Conservation (phyloP, 2,329 filamentous ascomycete genomes). For the Mycogone perniciosa region DNA sequence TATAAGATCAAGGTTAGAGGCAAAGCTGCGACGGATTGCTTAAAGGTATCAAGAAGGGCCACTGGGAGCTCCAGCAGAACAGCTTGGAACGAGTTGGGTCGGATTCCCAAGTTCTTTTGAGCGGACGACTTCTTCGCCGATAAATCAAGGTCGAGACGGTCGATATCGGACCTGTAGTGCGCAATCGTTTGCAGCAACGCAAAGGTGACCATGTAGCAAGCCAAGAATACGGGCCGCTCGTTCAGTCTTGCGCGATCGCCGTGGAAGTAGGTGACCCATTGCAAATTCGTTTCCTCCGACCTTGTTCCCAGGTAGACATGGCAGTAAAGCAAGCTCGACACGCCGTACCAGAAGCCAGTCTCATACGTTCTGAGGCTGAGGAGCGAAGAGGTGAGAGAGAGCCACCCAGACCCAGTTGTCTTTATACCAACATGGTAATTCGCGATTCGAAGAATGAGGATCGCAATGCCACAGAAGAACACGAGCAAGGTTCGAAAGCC, state of each 20-base stretch:
- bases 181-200: constrained; percentile 61
- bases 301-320: constrained; percentile 74
- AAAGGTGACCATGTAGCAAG: constrained; percentile 61
- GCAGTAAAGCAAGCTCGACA: constrained; percentile 74
- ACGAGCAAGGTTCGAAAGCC: constrained; percentile 70
- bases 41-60: constrained; percentile 32
- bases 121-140: constrained; percentile 19
- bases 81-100: constrained; percentile 27
- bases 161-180: constrained; percentile 69
- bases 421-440: constrained; percentile 71
- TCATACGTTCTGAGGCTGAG: constrained; percentile 57
- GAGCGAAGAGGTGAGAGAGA: constrained; percentile 55
- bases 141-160: constrained; percentile 49
- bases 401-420: constrained; percentile 62
- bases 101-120: constrained; percentile 19
- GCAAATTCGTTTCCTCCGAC: constrained; percentile 53
- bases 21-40: constrained; percentile 35
- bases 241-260: constrained; percentile 73
- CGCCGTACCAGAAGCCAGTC: constrained; percentile 67
- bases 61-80: constrained; percentile 34
- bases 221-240: constrained; percentile 77
- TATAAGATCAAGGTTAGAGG: constrained; percentile 53
- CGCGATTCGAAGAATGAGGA: constrained; percentile 81
- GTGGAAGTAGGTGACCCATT: constrained; percentile 65
- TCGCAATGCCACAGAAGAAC: constrained; percentile 66